A percentile compares a stretch with the other conserved stretches of the same genome.
These are phyloP conservation scores for Auricularia heimuer DNA, from an alignment of 768 basidiomycete genomes.

Conservation along the genomic window DNA sequence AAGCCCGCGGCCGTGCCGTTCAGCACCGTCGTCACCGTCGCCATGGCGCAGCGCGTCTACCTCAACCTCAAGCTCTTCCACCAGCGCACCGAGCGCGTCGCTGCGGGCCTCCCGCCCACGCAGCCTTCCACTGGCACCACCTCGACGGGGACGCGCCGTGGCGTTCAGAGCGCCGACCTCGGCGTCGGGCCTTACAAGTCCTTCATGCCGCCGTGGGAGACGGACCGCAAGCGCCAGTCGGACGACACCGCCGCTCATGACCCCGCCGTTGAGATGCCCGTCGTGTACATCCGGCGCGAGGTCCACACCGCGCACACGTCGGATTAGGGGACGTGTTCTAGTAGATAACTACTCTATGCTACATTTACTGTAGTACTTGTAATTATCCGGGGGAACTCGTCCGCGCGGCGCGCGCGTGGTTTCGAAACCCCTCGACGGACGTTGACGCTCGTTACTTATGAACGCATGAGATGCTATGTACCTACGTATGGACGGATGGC, in stretches of 20 bases:
- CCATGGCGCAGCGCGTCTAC: slow-evolving; percentile 26
- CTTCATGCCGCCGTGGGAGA: background rate
- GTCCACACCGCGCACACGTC: background rate
- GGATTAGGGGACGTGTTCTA: background rate
- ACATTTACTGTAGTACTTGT: background rate
- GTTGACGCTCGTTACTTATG: background rate
- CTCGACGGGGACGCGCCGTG: background rate
- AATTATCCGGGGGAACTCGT: background rate
- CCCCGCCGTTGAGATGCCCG: background rate
- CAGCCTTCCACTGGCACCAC: background rate
- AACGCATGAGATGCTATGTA: background rate
- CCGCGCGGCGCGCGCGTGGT: background rate
- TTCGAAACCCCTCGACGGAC: background rate
- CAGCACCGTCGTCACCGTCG: slow-evolving; percentile 23
- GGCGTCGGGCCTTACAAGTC: background rate
- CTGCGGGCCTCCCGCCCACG: background rate
- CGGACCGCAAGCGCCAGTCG: background rate
- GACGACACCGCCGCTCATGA: background rate
- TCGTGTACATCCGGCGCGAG: background rate
- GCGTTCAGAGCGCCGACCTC: background rate
- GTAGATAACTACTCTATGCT: background rate
- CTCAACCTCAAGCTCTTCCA: slow-evolving; percentile 5
- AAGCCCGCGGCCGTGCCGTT: slow-evolving; percentile 22
- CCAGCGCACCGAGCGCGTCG: background rate
- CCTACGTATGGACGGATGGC: no score